phyloP scores from a whole-genome alignment of 495 filamentous ascomycete species.

The Penicillium cosmopolitanum region DNA sequence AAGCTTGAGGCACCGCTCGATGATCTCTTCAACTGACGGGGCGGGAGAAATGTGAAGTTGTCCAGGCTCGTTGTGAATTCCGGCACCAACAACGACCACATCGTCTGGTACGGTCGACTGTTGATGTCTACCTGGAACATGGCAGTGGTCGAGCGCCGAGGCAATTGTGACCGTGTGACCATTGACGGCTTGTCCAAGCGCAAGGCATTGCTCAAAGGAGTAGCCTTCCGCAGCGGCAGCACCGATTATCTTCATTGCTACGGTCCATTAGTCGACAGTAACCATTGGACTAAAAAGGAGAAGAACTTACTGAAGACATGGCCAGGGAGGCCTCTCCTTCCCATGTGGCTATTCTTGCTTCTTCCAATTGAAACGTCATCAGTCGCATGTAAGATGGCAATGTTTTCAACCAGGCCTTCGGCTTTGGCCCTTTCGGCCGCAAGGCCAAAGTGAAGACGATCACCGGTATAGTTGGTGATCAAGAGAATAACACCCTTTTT shows the following conservation, averaged over 20 bases:
- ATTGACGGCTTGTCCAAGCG: conserved; percentile 14
- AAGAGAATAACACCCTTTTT: conserved; percentile 8
- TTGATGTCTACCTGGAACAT: conserved; percentile 9
- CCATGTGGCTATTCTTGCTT: conserved; percentile 17
- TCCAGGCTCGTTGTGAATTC: conserved; percentile 14
- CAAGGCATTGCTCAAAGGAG: conserved; percentile 14
- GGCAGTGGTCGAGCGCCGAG: conserved; percentile 10
- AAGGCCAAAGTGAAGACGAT: conserved; percentile 13
- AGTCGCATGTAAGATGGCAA: conserved; percentile 4
- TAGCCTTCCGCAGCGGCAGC: conserved; percentile 16
- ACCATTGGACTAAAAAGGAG: neutral
- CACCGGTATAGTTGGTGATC: conserved; percentile 16
- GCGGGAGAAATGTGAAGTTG: conserved; percentile 6
- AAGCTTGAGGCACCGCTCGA: conserved; percentile 8
- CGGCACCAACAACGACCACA: conserved; percentile 9
- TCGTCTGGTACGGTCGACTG: conserved; percentile 9
- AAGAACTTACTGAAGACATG: conserved; percentile 18
- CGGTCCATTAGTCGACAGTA: neutral
- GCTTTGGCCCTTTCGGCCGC: conserved; percentile 11
- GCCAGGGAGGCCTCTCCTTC: conserved; percentile 12
- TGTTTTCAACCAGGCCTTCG: conserved; percentile 2
- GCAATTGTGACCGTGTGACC: conserved; percentile 6
- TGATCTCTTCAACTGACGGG: conserved; percentile 10
- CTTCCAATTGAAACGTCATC: conserved; percentile 15
- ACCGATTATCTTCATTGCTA: conserved; percentile 15